Evolutionary conservation across 2,329 filamentous ascomycete species (phyloP).

Genomic region (Alternaria dauci): DNA sequence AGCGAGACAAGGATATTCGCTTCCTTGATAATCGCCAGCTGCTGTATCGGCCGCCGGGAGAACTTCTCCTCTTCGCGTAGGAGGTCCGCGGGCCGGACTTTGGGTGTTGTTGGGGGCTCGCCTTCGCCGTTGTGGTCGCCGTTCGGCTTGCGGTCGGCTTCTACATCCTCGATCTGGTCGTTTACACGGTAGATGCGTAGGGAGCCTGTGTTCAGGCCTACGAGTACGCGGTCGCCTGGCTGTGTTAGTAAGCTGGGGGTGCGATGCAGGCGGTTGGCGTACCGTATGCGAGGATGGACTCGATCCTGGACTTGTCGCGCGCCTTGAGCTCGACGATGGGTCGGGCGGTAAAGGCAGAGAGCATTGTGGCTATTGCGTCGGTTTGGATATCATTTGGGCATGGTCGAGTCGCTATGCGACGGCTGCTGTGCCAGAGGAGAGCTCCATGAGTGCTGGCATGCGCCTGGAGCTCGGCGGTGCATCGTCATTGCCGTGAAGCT

Average conservation of each 20-base stretch:
- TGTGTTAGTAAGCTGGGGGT: conserved; percentile 26
- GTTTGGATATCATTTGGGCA: conserved; percentile 23
- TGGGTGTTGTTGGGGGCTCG: conserved; percentile 48
- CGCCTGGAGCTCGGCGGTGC: conserved; percentile 21
- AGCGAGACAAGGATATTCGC: conserved; percentile 89
- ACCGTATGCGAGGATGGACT: conserved; percentile 93
- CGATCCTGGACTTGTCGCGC: conserved; percentile 96
- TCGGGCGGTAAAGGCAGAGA: conserved; percentile 95
- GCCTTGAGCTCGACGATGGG: conserved; percentile 96
- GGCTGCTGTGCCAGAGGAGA: conserved; percentile 22
- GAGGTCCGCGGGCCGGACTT: conserved; percentile 72
- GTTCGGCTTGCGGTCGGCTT: conserved; percentile 44
- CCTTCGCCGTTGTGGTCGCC: conserved; percentile 53
- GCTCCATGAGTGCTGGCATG: conserved; percentile 30
- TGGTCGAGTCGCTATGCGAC: conserved; percentile 27
- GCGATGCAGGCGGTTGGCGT: conserved; percentile 34
- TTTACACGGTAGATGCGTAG: conserved; percentile 93
- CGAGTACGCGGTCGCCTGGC: conserved; percentile 84
- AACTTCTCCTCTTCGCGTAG: conserved; percentile 94
- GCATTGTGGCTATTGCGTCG: conserved; percentile 65
- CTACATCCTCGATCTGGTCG: conserved; percentile 61
- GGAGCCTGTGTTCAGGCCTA: conserved; percentile 88
- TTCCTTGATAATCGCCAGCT: conserved; percentile 95
- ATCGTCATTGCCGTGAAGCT: conserved; percentile 38
- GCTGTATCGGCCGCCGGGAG: conserved; percentile 86